Base-by-base conservation (phyloP, 2,329 filamentous ascomycete genomes). In the Phaeosphaeriaceae sp. region DNA sequence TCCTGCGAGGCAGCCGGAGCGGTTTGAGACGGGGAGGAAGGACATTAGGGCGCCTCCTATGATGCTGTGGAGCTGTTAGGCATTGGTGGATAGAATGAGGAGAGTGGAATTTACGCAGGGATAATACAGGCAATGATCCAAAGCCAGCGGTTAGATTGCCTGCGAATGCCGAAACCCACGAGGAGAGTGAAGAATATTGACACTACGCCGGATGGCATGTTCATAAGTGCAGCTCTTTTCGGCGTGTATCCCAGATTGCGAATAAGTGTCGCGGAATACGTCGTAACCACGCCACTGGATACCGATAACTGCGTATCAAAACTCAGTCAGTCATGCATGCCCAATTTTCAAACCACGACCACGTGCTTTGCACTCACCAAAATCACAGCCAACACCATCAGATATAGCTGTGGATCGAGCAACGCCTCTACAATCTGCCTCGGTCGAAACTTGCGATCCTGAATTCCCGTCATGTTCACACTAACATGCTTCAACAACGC, bases 401-500 rank as follows among this genome's bases (percentile, higher is more conserved):
- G 79, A 83, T 84, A 87, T 0, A 84, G 81, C 71, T 86, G 79
- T 1, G 84, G 84, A 62, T 87, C 85, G 9, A 76, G 53, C 3
- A 87, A 64, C 0, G 84, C 83, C 60, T 87, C 85, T 7, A 83
- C 76, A 1, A 89, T 81, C 60, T 93, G 90, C 17, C 82, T 80
- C 78, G 83, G 81, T 58, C 88, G 88, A 74, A 89, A 89, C 56
- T 88, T 82, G 57, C 85, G 85, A 59, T 85, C 89, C 5, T 87
- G 88, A 15, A 90, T 87, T 0, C 90, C 90, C 53, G 90, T 91
- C 74, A 91, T 87, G 66, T 93, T 93, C 31, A 86, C 83, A 0
- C 89, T 84, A 3, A 93, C 84, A 0, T 91, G 83, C 61, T 91
- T 90, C 19, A 92, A 78, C 0, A 88, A 88, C 21, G 55, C 66